Percentiles rank a stretch among this genome's conserved stretches.
phyloP scores from a whole-genome alignment of 176 grass and related monocot species.

The Hordeum vulgare region DNA sequence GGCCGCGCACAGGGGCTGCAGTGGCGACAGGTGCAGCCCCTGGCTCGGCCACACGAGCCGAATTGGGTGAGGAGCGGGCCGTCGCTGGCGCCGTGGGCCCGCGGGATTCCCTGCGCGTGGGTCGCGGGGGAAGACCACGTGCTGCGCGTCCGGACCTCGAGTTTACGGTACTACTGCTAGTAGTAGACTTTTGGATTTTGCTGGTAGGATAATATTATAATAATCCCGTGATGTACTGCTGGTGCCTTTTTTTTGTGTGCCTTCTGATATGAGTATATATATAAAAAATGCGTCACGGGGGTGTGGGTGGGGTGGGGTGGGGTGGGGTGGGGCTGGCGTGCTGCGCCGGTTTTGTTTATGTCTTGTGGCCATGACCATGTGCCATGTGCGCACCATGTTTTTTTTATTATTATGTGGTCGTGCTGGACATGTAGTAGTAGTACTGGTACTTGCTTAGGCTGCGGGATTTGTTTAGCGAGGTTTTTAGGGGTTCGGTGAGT shows the following conservation, averaged over 20 bases:
- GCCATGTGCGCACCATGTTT: conserved; percentile 22
- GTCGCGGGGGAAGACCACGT: conserved; percentile 5
- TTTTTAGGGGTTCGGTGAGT: neutral
- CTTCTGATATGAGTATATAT: too few species aligned
- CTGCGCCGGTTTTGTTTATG: neutral
- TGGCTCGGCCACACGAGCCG: conserved; percentile 8
- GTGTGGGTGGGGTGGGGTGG: neutral
- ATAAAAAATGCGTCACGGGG: conserved; percentile 6
- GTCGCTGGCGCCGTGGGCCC: neutral
- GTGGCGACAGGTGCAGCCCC: conserved; percentile 12
- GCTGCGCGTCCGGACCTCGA: neutral
- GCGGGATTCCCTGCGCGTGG: conserved; percentile 26
- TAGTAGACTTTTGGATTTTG: neutral
- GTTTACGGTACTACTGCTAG: too few species aligned
- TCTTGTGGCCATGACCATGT: conserved; percentile 18
- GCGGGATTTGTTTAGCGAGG: neutral
- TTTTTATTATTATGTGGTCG: too few species aligned
- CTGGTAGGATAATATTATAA: neutral
- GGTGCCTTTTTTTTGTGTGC: too few species aligned
- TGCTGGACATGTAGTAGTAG: neutral
- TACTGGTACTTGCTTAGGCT: neutral
- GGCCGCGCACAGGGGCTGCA: neutral
- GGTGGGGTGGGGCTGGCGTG: conserved; percentile 3
- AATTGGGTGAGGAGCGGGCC: neutral
- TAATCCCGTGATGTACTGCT: neutral